A percentile compares a stretch with the other conserved stretches of the same genome.
Evolutionary conservation across 495 filamentous ascomycete genomes (phyloP).

Genomic region (Elasticomyces elasticus): DNA sequence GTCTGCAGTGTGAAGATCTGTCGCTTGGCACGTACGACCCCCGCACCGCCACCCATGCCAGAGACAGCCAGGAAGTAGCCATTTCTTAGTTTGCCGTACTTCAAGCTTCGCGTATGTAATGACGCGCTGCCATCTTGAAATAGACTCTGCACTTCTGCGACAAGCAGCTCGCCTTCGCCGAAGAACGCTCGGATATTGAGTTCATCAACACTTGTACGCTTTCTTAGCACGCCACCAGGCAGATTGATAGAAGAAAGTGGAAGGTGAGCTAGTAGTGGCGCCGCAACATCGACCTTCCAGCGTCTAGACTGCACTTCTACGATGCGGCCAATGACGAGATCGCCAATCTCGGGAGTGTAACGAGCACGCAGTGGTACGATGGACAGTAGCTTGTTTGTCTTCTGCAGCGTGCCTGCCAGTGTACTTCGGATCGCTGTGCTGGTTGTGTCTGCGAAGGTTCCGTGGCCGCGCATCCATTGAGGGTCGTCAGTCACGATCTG

Average conservation of each 20-base stretch:
- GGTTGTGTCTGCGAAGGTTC: conserved; percentile 37
- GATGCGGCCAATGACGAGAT: conserved; percentile 88
- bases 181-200: conserved; percentile 82
- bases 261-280: conserved; percentile 68
- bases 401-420: conserved; percentile 73
- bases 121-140: conserved; percentile 71
- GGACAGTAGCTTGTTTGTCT: conserved; percentile 92
- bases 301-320: conserved; percentile 79
- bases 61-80: conserved; percentile 74
- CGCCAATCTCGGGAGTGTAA: conserved; percentile 90
- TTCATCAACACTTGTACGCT: conserved; percentile 87
- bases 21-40: conserved; percentile 66
- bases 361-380: conserved; percentile 82
- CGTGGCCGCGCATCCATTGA: conserved; percentile 66
- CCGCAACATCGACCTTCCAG: conserved; percentile 89
- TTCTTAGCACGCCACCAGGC: conserved; percentile 83
- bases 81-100: conserved; percentile 91
- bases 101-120: conserved; percentile 78
- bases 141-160: conserved; percentile 84
- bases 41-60: conserved; percentile 66
- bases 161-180: conserved; percentile 91
- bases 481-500: conserved; percentile 80
- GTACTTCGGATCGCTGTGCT: conserved; percentile 62
- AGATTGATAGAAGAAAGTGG: conserved; percentile 85
- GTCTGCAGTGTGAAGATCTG: conserved; percentile 78